A percentile compares a stretch with the other conserved stretches of the same genome.
Conservation (phyloP, 1,139 yeast genomes). For the Hansenula anomala region DNA sequence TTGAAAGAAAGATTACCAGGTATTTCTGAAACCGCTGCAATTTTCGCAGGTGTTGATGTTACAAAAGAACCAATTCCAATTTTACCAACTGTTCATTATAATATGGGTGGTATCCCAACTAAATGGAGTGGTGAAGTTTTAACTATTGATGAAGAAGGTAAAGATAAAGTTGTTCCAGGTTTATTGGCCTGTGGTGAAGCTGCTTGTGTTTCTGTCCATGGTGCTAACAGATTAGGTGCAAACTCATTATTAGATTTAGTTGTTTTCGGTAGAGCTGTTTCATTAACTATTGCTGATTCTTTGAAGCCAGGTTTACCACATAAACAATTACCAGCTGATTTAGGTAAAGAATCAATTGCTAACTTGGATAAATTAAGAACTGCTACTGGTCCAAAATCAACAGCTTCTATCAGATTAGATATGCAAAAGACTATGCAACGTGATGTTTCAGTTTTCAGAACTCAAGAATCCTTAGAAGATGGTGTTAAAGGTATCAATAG, state of each 20-base stretch:
- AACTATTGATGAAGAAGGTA: constrained; percentile 79
- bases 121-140: constrained; percentile 95
- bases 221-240: constrained; percentile 99
- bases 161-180: constrained; percentile 91
- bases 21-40: constrained; percentile 97
- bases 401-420: constrained; percentile 83
- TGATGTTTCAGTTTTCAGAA: constrained; percentile 96
- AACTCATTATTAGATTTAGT: constrained; percentile 97
- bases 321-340: constrained; percentile 71
- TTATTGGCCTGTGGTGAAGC: constrained; percentile 98
- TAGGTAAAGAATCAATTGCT: constrained; percentile 86
- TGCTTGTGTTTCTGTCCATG: constrained; percentile 98
- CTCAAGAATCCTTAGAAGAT: constrained; percentile 84
- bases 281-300: constrained; percentile 83
- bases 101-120: constrained; percentile 99
- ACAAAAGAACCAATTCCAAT: constrained; percentile 99
- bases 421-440: constrained; percentile 97
- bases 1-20: constrained; percentile 97
- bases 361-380: constrained; percentile 86
- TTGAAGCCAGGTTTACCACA: constrained; percentile 88
- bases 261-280: constrained; percentile 97
- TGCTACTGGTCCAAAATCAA: constrained; percentile 74
- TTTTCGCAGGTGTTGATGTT: constrained; percentile 98
- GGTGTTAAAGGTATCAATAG: constrained; percentile 80
- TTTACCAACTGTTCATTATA: constrained; percentile 96